Conservation (phyloP, 306 rosid species). For the Arachis hypogaea region DNA sequence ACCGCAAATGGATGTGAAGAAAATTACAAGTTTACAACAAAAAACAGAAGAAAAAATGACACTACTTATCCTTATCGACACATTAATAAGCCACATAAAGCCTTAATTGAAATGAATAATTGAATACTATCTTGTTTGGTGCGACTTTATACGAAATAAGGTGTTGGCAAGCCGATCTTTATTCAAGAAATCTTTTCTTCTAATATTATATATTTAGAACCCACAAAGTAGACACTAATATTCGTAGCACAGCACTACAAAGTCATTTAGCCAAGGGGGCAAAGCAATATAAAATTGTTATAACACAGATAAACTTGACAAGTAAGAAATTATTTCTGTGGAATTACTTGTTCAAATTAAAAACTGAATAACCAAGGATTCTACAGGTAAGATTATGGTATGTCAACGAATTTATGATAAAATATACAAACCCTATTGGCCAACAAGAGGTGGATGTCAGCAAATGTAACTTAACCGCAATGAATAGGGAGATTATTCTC, state of each 20-base stretch:
- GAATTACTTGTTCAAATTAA: too few relatives aligned
- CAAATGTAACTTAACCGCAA: neutral
- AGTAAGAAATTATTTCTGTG: too few relatives aligned
- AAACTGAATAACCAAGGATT: too few relatives aligned
- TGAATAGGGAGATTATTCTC: neutral
- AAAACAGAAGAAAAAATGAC: neutral
- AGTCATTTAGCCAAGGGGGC: too few relatives aligned
- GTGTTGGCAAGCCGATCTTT: neutral
- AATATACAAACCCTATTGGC: neutral
- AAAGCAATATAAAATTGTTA: too few relatives aligned
- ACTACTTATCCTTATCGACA: neutral
- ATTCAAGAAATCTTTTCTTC: too few relatives aligned
- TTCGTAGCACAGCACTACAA: too few relatives aligned
- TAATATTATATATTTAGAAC: too few relatives aligned
- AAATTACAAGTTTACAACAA: neutral
- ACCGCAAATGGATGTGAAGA: neutral
- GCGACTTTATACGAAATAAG: neutral
- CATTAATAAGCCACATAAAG: neutral
- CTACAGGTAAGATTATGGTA: neutral
- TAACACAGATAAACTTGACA: too few relatives aligned
- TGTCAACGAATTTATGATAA: neutral
- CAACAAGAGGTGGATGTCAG: neutral
- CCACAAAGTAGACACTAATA: too few relatives aligned
- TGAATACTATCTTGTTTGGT: too few relatives aligned
- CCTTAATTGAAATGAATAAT: too few relatives aligned